Conservation (phyloP, 2,329 filamentous ascomycete genomes). For the Lachnellula occidentalis region DNA sequence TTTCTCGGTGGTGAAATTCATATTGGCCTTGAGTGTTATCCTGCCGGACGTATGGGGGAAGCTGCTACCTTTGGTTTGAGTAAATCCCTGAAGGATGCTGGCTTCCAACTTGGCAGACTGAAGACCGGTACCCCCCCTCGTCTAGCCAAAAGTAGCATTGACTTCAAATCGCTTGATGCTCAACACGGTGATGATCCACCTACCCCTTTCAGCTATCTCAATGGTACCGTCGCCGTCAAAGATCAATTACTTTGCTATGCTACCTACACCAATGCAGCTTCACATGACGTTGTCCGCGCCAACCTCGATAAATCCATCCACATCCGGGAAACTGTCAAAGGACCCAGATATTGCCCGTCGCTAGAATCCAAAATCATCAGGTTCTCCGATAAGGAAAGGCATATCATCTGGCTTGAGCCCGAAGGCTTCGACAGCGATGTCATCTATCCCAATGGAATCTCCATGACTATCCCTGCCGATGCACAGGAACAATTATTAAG, state of each 20-base stretch:
- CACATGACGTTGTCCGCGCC: conserved; percentile 76
- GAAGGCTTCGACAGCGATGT: conserved; percentile 88
- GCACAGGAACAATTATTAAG: conserved; percentile 81
- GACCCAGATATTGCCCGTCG: conserved; percentile 91
- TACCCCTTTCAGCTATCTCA: conserved; percentile 85
- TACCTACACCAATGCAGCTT: conserved; percentile 77
- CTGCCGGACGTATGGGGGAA: conserved; percentile 89
- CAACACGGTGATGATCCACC: conserved; percentile 84
- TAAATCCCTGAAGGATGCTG: conserved; percentile 81
- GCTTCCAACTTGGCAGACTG: conserved; percentile 80
- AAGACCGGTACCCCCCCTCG: conserved; percentile 96
- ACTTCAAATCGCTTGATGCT: conserved; percentile 64
- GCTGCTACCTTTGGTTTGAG: conserved; percentile 88
- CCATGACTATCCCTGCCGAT: conserved; percentile 89
- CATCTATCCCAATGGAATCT: conserved; percentile 94
- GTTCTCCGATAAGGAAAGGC: conserved; percentile 72
- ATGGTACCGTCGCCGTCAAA: conserved; percentile 69
- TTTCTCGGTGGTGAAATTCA: conserved; percentile 96
- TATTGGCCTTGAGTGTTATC: conserved; percentile 78
- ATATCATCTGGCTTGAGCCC: conserved; percentile 95
- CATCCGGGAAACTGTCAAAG: conserved; percentile 90
- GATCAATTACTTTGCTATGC: conserved; percentile 81
- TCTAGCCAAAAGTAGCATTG: conserved; percentile 74
- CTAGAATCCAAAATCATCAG: conserved; percentile 90
- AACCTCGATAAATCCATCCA: conserved; percentile 97